These are phyloP conservation scores for Penicillium verrucosum DNA, from an alignment of 2,329 filamentous ascomycete genomes.

Conservation along the genomic window DNA sequence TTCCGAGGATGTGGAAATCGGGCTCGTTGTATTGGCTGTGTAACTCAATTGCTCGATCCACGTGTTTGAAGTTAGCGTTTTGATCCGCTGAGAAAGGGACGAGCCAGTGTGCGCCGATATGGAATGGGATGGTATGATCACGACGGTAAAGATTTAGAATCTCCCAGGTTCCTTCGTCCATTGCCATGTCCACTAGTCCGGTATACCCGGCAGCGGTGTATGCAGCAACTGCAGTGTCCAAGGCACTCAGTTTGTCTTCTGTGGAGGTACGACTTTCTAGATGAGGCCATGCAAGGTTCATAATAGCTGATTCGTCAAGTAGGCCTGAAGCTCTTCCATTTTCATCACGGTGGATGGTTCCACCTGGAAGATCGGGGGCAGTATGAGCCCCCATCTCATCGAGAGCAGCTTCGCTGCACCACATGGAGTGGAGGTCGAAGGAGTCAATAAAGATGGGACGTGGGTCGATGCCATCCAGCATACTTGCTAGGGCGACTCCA, in stretches of 20 bases:
- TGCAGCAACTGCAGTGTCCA: constrained; percentile 41
- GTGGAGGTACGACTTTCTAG: constrained; percentile 43
- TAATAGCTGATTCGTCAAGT: constrained; percentile 46
- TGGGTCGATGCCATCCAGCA: constrained; percentile 49
- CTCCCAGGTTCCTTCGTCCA: constrained; percentile 50
- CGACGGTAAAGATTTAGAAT: constrained; percentile 41
- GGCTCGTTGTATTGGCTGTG: constrained; percentile 42
- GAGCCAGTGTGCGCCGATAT: constrained; percentile 50
- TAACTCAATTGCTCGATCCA: constrained; percentile 47
- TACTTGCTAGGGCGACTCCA: constrained; percentile 44
- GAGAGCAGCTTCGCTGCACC: constrained; percentile 50
- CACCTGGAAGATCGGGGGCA: constrained; percentile 45
- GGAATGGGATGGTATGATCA: constrained; percentile 39
- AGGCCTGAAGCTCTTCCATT: constrained; percentile 46
- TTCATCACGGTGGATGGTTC: constrained; percentile 47
- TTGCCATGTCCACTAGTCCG: constrained; percentile 52
- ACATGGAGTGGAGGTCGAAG: constrained; percentile 51
- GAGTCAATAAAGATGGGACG: constrained; percentile 50
- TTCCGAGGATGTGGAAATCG: constrained; percentile 46
- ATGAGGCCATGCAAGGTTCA: constrained; percentile 48
- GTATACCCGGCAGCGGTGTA: constrained; percentile 49
- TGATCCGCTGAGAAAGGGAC: constrained; percentile 43
- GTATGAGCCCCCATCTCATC: constrained; percentile 44
- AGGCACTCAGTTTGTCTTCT: constrained; percentile 43
- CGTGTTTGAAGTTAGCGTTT: constrained; percentile 40